A percentile compares a stretch with the other conserved stretches of the same genome.
These are phyloP conservation scores for Tetrapisispora fleetii DNA, from an alignment of 805 yeast species.

Conservation along the genomic window DNA sequence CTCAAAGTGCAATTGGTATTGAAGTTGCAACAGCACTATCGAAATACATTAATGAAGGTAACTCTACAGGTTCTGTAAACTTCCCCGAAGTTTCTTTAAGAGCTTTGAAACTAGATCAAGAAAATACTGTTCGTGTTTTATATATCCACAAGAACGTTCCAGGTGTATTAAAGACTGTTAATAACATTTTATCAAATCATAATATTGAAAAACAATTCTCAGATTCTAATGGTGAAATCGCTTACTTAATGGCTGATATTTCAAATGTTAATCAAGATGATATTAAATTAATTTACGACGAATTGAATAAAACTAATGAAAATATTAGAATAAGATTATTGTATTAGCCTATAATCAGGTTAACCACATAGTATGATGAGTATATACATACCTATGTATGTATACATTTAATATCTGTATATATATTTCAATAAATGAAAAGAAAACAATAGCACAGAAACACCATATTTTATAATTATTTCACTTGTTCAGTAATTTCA, in stretches of 20 bases:
- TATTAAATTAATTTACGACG: constrained; percentile 74
- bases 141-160: constrained; percentile 97
- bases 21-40: constrained; percentile 84
- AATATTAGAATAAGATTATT: constrained; percentile 84
- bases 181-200: constrained; percentile 87
- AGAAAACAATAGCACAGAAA: too few species aligned
- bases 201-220: constrained; percentile 97
- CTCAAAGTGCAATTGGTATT: constrained; percentile 93
- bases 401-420: too few species aligned
- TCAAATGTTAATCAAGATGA: constrained; percentile 74
- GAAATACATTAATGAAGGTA: constrained; percentile 92
- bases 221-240: constrained; percentile 93
- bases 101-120: constrained; percentile 77
- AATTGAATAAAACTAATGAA: constrained; percentile 81
- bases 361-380: too few species aligned
- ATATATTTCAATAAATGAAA: too few species aligned
- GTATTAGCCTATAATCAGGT: constrained; percentile 36
- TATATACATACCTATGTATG: too few species aligned
- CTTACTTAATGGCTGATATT: constrained; percentile 96
- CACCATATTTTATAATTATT: too few species aligned
- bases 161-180: constrained; percentile 95
- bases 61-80: constrained; percentile 89
- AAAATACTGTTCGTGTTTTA: constrained; percentile 81
- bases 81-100: constrained; percentile 97
- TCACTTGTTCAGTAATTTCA: too few species aligned